Conservation (phyloP, 2,329 filamentous ascomycete genomes). For the Penicillium brevicompactum region DNA sequence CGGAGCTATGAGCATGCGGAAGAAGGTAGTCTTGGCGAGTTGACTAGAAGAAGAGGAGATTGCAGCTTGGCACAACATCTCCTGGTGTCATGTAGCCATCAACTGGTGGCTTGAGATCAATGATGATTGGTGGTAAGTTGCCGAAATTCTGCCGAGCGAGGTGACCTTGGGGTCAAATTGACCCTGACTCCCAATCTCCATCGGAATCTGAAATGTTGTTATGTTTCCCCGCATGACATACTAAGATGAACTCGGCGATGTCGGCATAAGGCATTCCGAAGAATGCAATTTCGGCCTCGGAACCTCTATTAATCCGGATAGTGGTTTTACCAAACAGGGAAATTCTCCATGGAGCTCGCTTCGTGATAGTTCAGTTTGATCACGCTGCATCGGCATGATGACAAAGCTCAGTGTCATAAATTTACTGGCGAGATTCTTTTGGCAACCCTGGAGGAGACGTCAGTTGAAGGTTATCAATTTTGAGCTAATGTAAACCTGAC, state of each 20-base stretch:
- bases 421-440: too few species aligned
- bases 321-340: neutral
- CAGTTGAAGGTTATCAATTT: too few species aligned
- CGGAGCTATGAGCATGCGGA: neutral
- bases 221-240: neutral
- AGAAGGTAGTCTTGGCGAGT: conserved; percentile 26
- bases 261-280: neutral
- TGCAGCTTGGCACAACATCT: neutral
- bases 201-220: neutral
- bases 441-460: too few species aligned
- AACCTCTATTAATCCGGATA: neutral
- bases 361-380: neutral
- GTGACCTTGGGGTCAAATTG: neutral
- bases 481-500: too few species aligned
- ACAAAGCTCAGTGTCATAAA: too few species aligned
- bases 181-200: neutral
- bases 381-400: too few species aligned
- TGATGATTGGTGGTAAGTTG: neutral
- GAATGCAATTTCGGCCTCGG: neutral
- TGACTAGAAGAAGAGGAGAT: conserved; percentile 22
- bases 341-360: neutral
- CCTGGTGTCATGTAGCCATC: neutral
- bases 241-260: neutral
- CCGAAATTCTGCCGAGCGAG: neutral
- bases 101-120: neutral